phyloP scores from a whole-genome alignment of 306 rosid genomes.

The Cucumis hystrix region DNA sequence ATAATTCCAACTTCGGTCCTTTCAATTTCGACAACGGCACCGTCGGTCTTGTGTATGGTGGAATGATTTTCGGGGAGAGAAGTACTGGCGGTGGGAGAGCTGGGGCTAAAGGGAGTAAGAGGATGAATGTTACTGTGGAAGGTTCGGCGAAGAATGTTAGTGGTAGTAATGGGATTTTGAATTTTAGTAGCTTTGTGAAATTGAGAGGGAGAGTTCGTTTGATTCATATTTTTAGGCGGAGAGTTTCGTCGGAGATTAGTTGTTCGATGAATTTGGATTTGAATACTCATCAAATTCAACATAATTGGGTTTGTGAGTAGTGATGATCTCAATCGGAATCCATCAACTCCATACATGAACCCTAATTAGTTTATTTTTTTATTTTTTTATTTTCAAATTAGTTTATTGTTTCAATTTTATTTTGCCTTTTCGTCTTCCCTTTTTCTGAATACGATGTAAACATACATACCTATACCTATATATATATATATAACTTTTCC shows the following conservation, averaged over 20 bases:
- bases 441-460: background rate
- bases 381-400: background rate
- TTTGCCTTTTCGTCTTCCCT: background rate
- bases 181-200: conserved; percentile 22
- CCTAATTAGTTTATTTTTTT: background rate
- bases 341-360: background rate
- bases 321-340: background rate
- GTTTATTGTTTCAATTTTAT: background rate
- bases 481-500: too few relatives aligned
- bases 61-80: conserved; percentile 15
- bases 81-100: conserved; percentile 8
- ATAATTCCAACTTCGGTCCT: conserved; percentile 43
- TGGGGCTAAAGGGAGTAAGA: conserved; percentile 12
- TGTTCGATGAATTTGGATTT: conserved; percentile 37
- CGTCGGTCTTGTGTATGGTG: conserved; percentile 16
- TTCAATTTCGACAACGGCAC: conserved; percentile 21
- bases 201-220: conserved; percentile 31
- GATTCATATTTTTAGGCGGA: conserved; percentile 25
- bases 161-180: conserved; percentile 18
- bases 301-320: conserved; percentile 18
- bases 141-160: conserved; percentile 12
- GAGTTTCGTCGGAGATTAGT: conserved; percentile 17
- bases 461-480: background rate
- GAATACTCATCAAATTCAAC: conserved; percentile 20
- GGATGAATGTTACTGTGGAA: conserved; percentile 12